Conservation (phyloP, 148 eudicot genomes). For the Tetragonia tetragonoides region DNA sequence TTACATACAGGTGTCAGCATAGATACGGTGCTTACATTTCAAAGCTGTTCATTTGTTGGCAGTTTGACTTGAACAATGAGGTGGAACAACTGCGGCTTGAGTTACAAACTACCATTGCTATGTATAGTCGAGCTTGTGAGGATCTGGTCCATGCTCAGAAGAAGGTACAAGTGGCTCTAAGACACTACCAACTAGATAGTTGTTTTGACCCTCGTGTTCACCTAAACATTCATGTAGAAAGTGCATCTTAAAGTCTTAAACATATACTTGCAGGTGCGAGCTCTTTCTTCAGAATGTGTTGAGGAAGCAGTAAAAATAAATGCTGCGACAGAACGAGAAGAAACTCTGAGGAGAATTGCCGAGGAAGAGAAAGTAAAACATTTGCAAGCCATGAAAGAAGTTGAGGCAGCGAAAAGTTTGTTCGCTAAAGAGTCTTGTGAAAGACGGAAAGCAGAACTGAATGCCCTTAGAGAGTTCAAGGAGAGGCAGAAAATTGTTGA, state of each 20-base stretch:
- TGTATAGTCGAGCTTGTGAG: constrained; percentile 71
- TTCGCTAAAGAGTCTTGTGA: constrained; percentile 56
- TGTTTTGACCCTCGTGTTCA: too few species aligned
- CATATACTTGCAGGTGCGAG: constrained; percentile 41
- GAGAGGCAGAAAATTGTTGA: constrained; percentile 57
- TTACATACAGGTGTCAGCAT: not conserved
- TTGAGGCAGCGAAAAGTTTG: constrained; percentile 46
- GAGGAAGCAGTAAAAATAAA: constrained; percentile 57
- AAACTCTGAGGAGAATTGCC: constrained; percentile 52
- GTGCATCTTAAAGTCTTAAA: not conserved
- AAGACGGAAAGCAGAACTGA: constrained; percentile 64
- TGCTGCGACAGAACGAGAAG: constrained; percentile 64
- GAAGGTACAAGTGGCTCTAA: constrained; percentile 39
- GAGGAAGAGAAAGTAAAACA: constrained; percentile 58
- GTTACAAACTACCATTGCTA: constrained; percentile 45
- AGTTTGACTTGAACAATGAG: constrained; percentile 59
- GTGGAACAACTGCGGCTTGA: constrained; percentile 59
- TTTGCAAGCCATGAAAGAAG: constrained; percentile 55
- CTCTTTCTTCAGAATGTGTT: constrained; percentile 53
- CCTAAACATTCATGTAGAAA: not conserved
- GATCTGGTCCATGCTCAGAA: constrained; percentile 63
- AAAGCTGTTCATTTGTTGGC: constrained; percentile 26
- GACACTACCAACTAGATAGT: not conserved
- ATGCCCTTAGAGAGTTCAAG: constrained; percentile 45
- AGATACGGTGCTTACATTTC: not conserved